Conservation (phyloP, 2,329 filamentous ascomycete species). For the Calonectria fujianensis region DNA sequence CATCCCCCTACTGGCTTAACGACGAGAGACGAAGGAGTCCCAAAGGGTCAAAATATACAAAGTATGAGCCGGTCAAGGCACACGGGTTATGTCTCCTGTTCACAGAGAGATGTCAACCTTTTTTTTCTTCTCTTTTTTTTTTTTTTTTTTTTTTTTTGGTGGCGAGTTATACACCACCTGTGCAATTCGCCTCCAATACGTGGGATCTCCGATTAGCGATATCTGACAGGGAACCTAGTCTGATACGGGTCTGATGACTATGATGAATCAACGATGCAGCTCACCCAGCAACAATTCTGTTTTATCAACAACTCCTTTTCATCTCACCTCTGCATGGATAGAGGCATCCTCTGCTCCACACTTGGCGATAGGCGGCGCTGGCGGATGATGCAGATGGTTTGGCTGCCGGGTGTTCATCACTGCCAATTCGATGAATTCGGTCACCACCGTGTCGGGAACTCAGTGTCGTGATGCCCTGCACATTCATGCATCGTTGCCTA, state of each 20-base stretch:
- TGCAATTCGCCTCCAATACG: neutral
- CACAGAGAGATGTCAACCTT: neutral
- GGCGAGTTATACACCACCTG: neutral
- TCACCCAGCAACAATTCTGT: neutral
- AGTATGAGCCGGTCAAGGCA: neutral
- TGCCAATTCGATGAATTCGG: neutral
- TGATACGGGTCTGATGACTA: neutral
- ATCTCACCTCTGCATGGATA: neutral
- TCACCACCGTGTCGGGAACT: neutral
- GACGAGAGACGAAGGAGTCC: neutral
- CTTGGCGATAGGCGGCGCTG: neutral
- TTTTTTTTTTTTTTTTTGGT: neutral
- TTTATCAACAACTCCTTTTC: neutral
- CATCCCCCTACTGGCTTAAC: conserved; percentile 3
- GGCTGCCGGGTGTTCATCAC: neutral
- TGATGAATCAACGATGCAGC: conserved; percentile 3
- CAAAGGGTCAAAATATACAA: neutral
- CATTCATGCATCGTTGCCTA: neutral
- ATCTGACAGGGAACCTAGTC: conserved; percentile 19
- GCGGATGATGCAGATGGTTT: neutral
- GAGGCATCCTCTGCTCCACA: neutral
- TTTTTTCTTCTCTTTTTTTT: neutral
- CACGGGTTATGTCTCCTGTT: neutral
- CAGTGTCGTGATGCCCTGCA: neutral
- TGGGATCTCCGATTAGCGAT: conserved; percentile 35